These are phyloP conservation scores for Diplogelasinospora grovesii DNA, from an alignment of 495 filamentous ascomycete genomes.

Conservation along the genomic window DNA sequence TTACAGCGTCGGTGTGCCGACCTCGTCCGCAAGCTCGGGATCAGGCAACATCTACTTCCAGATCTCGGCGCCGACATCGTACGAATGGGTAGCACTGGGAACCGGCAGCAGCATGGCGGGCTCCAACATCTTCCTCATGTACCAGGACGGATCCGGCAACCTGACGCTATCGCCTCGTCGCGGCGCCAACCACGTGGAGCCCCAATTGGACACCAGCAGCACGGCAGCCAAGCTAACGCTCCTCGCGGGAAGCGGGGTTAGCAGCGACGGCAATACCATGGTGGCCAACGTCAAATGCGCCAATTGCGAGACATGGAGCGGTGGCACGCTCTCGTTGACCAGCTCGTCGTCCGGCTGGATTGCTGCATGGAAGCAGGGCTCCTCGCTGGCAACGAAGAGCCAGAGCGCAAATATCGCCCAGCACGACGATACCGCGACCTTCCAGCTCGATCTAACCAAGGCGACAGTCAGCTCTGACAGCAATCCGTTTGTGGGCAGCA, in stretches of 20 bases:
- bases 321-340: conserved; percentile 52
- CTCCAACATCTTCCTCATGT: conserved; percentile 65
- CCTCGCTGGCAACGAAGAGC: conserved; percentile 48
- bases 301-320: conserved; percentile 46
- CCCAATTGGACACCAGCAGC: conserved; percentile 44
- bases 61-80: conserved; percentile 50
- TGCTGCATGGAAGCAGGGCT: conserved; percentile 54
- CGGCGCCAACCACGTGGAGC: conserved; percentile 47
- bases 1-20: conserved; percentile 41
- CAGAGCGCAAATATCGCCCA: conserved; percentile 42
- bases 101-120: conserved; percentile 56
- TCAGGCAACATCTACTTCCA: conserved; percentile 58
- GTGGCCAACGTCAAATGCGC: conserved; percentile 53
- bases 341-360: conserved; percentile 54
- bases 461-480: conserved; percentile 47
- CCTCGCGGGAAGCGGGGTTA: conserved; percentile 55
- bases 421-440: conserved; percentile 52
- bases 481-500: conserved; percentile 52
- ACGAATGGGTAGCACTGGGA: conserved; percentile 61
- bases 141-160: conserved; percentile 51
- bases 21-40: conserved; percentile 28
- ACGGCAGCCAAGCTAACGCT: conserved; percentile 40
- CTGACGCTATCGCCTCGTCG: conserved; percentile 58
- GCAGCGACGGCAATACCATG: conserved; percentile 43
- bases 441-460: conserved; percentile 49